A percentile compares a stretch with the other conserved stretches of the same genome.
Conservation (phyloP, 1,284 basidiomycete genomes). For the Malassezia equina region DNA sequence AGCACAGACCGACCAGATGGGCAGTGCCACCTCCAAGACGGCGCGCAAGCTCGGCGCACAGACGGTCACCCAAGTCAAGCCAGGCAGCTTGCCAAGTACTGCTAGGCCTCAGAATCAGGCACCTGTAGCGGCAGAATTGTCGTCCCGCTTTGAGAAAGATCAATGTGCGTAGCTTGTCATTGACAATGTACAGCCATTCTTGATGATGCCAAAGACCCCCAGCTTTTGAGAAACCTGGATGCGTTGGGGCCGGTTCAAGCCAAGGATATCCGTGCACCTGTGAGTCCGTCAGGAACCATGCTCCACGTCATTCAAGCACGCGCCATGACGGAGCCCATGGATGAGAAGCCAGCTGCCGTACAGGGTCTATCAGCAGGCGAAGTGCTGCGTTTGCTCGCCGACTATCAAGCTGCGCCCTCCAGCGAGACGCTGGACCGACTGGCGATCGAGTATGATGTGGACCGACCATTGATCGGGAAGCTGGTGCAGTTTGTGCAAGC, state of each 20-base stretch:
- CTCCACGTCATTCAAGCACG: conserved; percentile 8
- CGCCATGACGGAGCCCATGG: neutral
- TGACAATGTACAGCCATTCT: conserved; percentile 6
- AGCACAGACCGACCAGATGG: conserved; percentile 9
- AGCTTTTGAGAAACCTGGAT: conserved; percentile 11
- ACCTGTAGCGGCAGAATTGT: neutral
- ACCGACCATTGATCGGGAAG: neutral
- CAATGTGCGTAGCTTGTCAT: neutral
- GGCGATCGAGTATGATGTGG: conserved; percentile 14
- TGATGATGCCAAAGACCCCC: conserved; percentile 12
- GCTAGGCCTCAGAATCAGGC: neutral
- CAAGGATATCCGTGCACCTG: neutral
- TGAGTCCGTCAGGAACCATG: conserved; percentile 3
- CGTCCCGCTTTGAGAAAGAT: conserved; percentile 11
- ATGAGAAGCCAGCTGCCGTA: neutral
- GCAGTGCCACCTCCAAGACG: conserved; percentile 14
- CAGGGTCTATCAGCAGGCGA: conserved; percentile 8
- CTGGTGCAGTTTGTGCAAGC: conserved; percentile 3
- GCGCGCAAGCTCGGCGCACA: conserved; percentile 1
- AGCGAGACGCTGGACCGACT: conserved; percentile 4
- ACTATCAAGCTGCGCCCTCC: neutral
- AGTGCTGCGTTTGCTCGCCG: conserved; percentile 5
- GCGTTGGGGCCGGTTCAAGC: conserved; percentile 4
- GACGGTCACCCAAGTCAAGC: neutral
- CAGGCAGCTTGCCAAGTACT: neutral